Base-by-base conservation (phyloP, 257 asterid species). In the Solanum microdontum region DNA sequence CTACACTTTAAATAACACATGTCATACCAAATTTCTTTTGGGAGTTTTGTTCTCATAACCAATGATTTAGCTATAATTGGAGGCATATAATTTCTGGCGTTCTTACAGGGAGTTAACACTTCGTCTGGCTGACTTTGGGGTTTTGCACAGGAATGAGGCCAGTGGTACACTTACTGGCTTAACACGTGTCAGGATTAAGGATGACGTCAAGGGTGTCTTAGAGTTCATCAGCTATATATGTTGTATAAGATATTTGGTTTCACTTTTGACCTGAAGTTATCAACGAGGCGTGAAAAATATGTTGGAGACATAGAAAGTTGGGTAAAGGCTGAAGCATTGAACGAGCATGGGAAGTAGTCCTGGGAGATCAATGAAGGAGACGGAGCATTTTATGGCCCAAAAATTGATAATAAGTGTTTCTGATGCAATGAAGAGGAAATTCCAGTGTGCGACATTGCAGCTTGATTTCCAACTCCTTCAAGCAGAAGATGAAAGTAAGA, bases 81-180 rank as follows among this genome's bases (percentile, higher is more conserved):
- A 43, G 14, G 14, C 48, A 43, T 43, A 43, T 11, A 43, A 43
- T 43, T 11, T 43, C 1, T 43, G 48, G 39, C 8, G 8, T 34
- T 34, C 37, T 34, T 34, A 34, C 37, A 34, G 37, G 2, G 99
- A 97, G 84, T 94, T 97, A 76, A 99, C 99, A 3, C 95, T 97
- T 82, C 98, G 99, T 87, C 89, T 96, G 87, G 99, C 99, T 88
- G 99, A 97, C 92, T 97, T 97, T 90, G 99, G 99, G 36, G 99
- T 95, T 83, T 89, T 96, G 94, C 99, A 96, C 89, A 95, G 99
- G 85, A 97, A 96, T 88, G 99, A 97, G 91, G 97, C 98, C 88
- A 97, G 99, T 87, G 99, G 99, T 86, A 99, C 99, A 88, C 99
- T 97, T 90, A 95, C 99, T 51, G 99, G 99, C 64, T 89, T 97